phyloP scores from a whole-genome alignment of 2,329 filamentous ascomycete genomes.

The Thyridium curvatum region DNA sequence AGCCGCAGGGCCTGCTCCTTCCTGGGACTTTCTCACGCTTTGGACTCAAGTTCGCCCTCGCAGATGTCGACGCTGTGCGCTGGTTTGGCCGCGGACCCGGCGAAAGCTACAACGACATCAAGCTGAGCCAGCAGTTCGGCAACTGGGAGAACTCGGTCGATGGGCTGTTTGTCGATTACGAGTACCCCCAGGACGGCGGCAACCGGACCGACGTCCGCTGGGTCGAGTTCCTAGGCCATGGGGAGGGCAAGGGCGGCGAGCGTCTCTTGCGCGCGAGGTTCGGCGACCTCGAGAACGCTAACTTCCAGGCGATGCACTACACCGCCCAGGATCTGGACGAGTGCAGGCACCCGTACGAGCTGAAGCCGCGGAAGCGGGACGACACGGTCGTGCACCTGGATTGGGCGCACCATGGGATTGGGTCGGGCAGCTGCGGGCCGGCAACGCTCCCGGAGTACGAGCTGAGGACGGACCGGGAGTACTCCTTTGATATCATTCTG shows the following conservation, averaged over 20 bases:
- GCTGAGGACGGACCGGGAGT: slow-evolving; percentile 31
- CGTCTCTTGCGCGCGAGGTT: slow-evolving; percentile 36
- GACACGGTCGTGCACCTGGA: slow-evolving; percentile 53
- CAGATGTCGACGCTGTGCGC: slow-evolving; percentile 28
- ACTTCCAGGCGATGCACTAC: slow-evolving; percentile 54
- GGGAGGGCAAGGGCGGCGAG: slow-evolving; percentile 9
- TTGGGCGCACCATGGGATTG: slow-evolving; percentile 56
- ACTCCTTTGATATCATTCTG: slow-evolving; percentile 36
- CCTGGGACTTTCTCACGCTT: slow-evolving; percentile 57
- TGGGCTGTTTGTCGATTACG: slow-evolving; percentile 53
- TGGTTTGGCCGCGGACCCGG: slow-evolving; percentile 66
- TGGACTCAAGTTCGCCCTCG: slow-evolving; percentile 47
- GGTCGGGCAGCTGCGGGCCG: slow-evolving; percentile 57
- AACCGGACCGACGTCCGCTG: slow-evolving; percentile 60
- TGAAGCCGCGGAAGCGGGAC: slow-evolving; percentile 39
- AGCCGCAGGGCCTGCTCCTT: slow-evolving; percentile 38
- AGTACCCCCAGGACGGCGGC: slow-evolving; percentile 62
- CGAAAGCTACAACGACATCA: slow-evolving; percentile 62
- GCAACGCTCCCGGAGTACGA: slow-evolving; percentile 43
- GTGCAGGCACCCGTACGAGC: slow-evolving; percentile 54
- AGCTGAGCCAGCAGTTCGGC: slow-evolving; percentile 51
- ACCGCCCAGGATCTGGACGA: slow-evolving; percentile 44
- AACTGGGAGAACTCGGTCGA: slow-evolving; percentile 41
- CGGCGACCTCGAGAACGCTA: slow-evolving; percentile 39
- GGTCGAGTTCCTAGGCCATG: slow-evolving; percentile 38